Evolutionary conservation across 768 basidiomycete species (phyloP).

Genomic region (Lactifluus hygrophoroides): DNA sequence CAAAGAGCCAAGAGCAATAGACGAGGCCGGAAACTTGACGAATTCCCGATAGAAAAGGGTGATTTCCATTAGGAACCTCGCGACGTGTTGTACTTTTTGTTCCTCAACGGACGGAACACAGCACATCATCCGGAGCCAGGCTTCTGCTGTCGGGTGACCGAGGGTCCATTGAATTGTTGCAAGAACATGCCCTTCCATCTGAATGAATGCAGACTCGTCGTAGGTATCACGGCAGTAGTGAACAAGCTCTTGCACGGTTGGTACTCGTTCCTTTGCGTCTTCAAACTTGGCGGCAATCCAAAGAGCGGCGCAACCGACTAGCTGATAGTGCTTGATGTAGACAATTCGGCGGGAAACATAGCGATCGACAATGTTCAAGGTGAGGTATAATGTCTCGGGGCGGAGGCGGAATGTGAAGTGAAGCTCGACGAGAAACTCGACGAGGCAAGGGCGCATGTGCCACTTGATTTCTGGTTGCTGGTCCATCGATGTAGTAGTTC

Average conservation of each 20-base stretch:
- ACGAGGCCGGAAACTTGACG: constrained; percentile 73
- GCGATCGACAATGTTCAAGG: constrained; percentile 97
- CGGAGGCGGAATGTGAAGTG: constrained; percentile 97
- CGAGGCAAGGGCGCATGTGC: constrained; percentile 98
- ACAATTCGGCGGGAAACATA: constrained; percentile 98
- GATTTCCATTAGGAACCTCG: constrained; percentile 98
- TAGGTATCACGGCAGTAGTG: constrained; percentile 96
- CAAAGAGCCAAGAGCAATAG: constrained; percentile 83
- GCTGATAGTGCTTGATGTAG: constrained; percentile 98
- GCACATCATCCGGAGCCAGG: constrained; percentile 86
- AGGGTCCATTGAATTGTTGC: constrained; percentile 94
- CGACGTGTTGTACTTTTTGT: constrained; percentile 86
- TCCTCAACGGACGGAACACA: constrained; percentile 73
- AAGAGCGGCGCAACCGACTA: constrained; percentile 95
- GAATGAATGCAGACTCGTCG: constrained; percentile 94
- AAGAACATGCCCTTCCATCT: constrained; percentile 98
- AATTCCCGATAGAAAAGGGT: constrained; percentile 97
- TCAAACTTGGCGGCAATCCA: constrained; percentile 99
- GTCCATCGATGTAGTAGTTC: constrained; percentile 94
- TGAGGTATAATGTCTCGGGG: constrained; percentile 96
- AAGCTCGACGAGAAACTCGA: constrained; percentile 98
- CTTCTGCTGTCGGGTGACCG: constrained; percentile 96
- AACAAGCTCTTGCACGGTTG: constrained; percentile 87
- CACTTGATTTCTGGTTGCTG: constrained; percentile 98
- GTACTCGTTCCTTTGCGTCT: constrained; percentile 97